These are phyloP conservation scores for Russula foetens DNA, from an alignment of 768 basidiomycete genomes.

Conservation along the genomic window DNA sequence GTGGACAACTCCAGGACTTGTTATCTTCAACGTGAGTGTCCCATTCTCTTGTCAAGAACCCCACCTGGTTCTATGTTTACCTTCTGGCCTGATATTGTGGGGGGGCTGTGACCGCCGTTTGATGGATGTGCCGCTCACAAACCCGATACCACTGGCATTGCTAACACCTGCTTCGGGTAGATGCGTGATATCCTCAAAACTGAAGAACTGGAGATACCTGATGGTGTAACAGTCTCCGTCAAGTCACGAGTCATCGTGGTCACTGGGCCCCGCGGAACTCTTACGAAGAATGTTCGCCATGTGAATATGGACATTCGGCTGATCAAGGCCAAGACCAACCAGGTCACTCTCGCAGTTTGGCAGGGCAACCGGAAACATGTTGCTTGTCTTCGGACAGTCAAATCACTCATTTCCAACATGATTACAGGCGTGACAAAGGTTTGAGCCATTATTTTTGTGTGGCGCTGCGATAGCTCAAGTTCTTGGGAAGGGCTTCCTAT, in stretches of 20 bases:
- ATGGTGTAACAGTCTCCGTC: constrained; percentile 75
- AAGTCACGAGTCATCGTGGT: constrained; percentile 91
- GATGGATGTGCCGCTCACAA: constrained; percentile 34
- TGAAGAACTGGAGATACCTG: constrained; percentile 86
- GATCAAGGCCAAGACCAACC: constrained; percentile 67
- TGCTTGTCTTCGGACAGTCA: constrained; percentile 94
- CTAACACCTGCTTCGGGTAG: constrained; percentile 32
- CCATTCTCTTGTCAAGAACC: constrained; percentile 4
- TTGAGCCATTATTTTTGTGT: constrained; percentile 14
- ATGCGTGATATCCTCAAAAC: constrained; percentile 92
- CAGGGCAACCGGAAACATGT: constrained; percentile 98
- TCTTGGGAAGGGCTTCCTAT: constrained; percentile 78
- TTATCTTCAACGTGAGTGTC: constrained; percentile 26
- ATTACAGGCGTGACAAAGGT: constrained; percentile 95
- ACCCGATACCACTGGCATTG: constrained; percentile 27
- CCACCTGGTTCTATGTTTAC: neutral
- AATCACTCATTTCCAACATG: constrained; percentile 95
- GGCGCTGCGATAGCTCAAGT: neutral
- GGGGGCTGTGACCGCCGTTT: neutral
- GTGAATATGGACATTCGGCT: constrained; percentile 90
- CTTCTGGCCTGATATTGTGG: neutral
- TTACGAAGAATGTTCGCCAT: constrained; percentile 89
- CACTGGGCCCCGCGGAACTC: constrained; percentile 84
- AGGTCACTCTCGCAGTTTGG: constrained; percentile 92
- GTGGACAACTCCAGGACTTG: constrained; percentile 28